phyloP scores from a whole-genome alignment of 257 asterid species.

The Coffea canephora region DNA sequence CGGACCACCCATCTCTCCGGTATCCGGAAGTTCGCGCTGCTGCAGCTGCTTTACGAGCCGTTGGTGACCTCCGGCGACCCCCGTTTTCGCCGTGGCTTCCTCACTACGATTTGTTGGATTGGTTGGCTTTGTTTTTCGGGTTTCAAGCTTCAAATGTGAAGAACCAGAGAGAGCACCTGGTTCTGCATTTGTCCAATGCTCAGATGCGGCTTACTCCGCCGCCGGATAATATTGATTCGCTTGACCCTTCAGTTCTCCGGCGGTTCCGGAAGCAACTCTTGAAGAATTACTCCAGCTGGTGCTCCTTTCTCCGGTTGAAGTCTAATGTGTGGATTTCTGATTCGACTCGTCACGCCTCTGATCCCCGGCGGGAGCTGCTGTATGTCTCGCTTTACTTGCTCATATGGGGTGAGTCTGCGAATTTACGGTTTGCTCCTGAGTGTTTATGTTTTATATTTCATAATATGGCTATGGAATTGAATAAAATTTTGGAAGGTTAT shows the following conservation, averaged over 20 bases:
- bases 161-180: slow-evolving; percentile 89
- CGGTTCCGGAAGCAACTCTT: slow-evolving; percentile 70
- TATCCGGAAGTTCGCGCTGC: slow-evolving; percentile 96
- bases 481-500: slow-evolving; percentile 84
- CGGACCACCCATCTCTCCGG: slow-evolving; percentile 94
- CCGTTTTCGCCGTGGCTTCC: slow-evolving; percentile 71
- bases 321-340: slow-evolving; percentile 80
- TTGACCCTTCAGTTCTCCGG: slow-evolving; percentile 80
- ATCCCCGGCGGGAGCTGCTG: slow-evolving; percentile 81
- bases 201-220: slow-evolving; percentile 98
- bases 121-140: slow-evolving; percentile 86
- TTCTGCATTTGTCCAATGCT: slow-evolving; percentile 81
- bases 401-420: slow-evolving; percentile 98
- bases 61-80: slow-evolving; percentile 85
- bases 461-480: slow-evolving; percentile 92
- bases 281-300: slow-evolving; percentile 77
- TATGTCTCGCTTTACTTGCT: slow-evolving; percentile 78
- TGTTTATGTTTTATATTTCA: slow-evolving; percentile 81
- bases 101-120: slow-evolving; percentile 80
- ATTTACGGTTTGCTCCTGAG: slow-evolving; percentile 85
- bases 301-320: slow-evolving; percentile 72
- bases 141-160: slow-evolving; percentile 76
- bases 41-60: slow-evolving; percentile 69
- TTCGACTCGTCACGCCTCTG: slow-evolving; percentile 47
- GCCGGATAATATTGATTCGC: slow-evolving; percentile 83